Conservation (phyloP, 371 early-diverging fungal species). For the Mortierella sp. region DNA sequence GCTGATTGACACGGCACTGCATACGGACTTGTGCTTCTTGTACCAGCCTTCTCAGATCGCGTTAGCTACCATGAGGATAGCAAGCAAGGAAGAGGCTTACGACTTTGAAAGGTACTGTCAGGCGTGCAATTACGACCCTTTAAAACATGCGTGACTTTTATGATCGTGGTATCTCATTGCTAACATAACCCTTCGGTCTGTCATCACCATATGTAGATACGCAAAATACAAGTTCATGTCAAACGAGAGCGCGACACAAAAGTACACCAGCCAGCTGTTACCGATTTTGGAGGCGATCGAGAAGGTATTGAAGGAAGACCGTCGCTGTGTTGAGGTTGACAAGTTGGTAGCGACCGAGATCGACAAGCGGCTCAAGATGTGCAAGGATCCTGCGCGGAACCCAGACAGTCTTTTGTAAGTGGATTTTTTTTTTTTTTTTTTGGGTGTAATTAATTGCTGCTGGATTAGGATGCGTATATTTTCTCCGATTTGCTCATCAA, state of each 20-base stretch:
- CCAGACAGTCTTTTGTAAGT: conserved; percentile 77
- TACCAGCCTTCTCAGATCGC: conserved; percentile 92
- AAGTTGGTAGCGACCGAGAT: conserved; percentile 64
- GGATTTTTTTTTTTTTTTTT: neutral
- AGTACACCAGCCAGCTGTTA: conserved; percentile 58
- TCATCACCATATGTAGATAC: conserved; percentile 18
- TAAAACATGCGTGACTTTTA: neutral
- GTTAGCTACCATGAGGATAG: conserved; percentile 79
- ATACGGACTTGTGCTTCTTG: conserved; percentile 83
- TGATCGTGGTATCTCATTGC: neutral
- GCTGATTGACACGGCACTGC: conserved; percentile 69
- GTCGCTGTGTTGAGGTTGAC: conserved; percentile 58
- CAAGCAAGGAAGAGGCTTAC: conserved; percentile 70
- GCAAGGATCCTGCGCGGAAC: conserved; percentile 81
- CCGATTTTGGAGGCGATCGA: conserved; percentile 60
- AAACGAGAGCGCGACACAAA: conserved; percentile 53
- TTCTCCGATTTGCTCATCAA: conserved; percentile 6
- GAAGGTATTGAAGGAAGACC: conserved; percentile 57
- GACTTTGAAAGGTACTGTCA: conserved; percentile 59
- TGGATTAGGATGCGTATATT: neutral
- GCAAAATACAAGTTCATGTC: conserved; percentile 41
- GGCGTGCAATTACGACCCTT: no score
- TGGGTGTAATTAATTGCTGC: neutral
- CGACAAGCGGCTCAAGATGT: conserved; percentile 72
- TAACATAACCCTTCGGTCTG: neutral